Percentiles rank a stretch among this genome's conserved stretches.
Evolutionary conservation across 2,329 filamentous ascomycete genomes (phyloP).

Genomic region (Amauroascus niger): DNA sequence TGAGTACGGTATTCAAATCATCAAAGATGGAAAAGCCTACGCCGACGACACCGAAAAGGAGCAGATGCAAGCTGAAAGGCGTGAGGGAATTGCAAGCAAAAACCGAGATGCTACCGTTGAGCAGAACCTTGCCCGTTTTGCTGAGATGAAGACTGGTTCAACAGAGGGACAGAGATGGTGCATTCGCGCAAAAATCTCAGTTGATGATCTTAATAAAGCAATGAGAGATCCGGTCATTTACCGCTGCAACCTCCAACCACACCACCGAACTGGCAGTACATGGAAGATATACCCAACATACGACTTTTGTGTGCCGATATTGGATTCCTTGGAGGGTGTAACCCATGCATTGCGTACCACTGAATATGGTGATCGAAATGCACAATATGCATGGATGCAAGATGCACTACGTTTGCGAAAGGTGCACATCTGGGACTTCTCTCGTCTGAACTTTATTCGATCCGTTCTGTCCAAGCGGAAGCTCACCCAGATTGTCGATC

Average conservation of each 20-base stretch:
- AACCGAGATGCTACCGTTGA: conserved; percentile 69
- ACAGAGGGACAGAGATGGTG: conserved; percentile 75
- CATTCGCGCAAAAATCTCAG: conserved; percentile 87
- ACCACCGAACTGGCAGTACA: conserved; percentile 53
- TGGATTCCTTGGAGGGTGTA: conserved; percentile 54
- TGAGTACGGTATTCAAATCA: conserved; percentile 71
- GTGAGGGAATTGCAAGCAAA: conserved; percentile 71
- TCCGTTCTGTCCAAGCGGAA: conserved; percentile 45
- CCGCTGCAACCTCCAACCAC: conserved; percentile 65
- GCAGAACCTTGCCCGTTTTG: conserved; percentile 76
- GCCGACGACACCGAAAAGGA: conserved; percentile 90
- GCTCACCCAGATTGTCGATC: conserved; percentile 42
- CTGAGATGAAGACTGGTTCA: conserved; percentile 84
- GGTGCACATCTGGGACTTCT: conserved; percentile 45
- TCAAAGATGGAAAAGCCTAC: conserved; percentile 80
- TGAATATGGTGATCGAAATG: conserved; percentile 47
- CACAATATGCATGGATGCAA: conserved; percentile 45
- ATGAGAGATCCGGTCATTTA: conserved; percentile 97
- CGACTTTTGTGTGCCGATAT: conserved; percentile 55
- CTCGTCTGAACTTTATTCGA: conserved; percentile 45
- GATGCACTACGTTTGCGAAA: conserved; percentile 39
- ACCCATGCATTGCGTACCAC: conserved; percentile 57
- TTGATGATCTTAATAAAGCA: conserved; percentile 87
- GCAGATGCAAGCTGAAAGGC: conserved; percentile 74
- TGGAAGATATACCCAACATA: conserved; percentile 62